Conservation (phyloP, 1,139 yeast species). For the Taiozyma sp. region DNA sequence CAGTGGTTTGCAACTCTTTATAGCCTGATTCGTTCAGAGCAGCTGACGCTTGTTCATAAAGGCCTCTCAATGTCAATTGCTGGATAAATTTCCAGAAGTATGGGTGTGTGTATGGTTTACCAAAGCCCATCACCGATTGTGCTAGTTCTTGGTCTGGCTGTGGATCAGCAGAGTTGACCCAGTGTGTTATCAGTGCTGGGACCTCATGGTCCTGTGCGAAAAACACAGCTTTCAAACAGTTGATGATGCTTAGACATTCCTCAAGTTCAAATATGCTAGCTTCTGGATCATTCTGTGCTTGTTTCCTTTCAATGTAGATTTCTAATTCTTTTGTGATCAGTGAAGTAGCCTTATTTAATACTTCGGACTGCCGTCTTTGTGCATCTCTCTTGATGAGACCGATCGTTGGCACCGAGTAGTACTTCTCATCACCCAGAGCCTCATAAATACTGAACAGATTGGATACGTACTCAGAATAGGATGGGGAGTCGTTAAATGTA, state of each 20-base stretch:
- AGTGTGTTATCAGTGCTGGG: conserved; percentile 35
- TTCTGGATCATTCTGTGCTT: conserved; percentile 11
- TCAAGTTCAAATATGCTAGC: conserved; percentile 37
- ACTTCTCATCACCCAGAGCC: conserved; percentile 32
- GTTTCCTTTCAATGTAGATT: conserved; percentile 26
- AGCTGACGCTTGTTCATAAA: conserved; percentile 49
- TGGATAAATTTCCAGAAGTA: conserved; percentile 63
- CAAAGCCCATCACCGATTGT: conserved; percentile 35
- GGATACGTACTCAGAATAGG: conserved; percentile 33
- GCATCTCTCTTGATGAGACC: conserved; percentile 32
- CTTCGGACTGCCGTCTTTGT: conserved; percentile 28
- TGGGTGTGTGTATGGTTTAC: conserved; percentile 48
- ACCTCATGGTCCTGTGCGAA: conserved; percentile 47
- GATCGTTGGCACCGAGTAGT: conserved; percentile 32
- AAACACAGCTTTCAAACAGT: conserved; percentile 50
- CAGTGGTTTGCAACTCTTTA: conserved; percentile 31
- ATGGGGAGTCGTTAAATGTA: conserved; percentile 31
- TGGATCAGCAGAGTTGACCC: conserved; percentile 66
- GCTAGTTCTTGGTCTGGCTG: conserved; percentile 50
- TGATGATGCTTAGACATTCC: conserved; percentile 46
- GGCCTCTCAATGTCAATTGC: conserved; percentile 59
- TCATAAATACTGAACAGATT: conserved; percentile 34
- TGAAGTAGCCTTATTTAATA: conserved; percentile 30
- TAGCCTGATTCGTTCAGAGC: conserved; percentile 37
- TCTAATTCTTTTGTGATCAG: conserved; percentile 31